Evolutionary conservation across 2,329 filamentous ascomycete genomes (phyloP).

Genomic region (Calonectria pteridis): DNA sequence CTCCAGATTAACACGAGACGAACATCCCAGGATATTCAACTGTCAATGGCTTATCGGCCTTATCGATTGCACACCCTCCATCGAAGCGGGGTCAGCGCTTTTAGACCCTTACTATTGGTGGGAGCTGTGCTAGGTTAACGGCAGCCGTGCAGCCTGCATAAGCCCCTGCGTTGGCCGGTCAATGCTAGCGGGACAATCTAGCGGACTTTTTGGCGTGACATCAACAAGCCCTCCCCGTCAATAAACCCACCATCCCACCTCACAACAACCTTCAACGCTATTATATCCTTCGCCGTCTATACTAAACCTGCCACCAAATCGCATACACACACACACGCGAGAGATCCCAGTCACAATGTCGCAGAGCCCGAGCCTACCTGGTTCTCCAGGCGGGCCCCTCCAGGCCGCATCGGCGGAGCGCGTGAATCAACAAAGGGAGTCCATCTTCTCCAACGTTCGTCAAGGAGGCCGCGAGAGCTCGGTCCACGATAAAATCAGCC

Average conservation of each 20-base stretch:
- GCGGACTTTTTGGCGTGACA: constrained; percentile 34
- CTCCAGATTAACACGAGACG: constrained; percentile 29
- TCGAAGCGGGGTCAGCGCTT: constrained; percentile 36
- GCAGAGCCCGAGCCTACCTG: constrained; percentile 60
- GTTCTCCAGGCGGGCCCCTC: constrained; percentile 69
- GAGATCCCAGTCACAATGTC: constrained; percentile 31
- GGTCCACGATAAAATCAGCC: constrained; percentile 76
- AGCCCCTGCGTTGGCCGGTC: not conserved
- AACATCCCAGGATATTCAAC: constrained; percentile 33
- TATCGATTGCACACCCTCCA: constrained; percentile 36
- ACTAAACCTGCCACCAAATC: constrained; percentile 1
- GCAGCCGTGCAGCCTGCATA: constrained; percentile 20
- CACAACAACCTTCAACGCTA: constrained; percentile 30
- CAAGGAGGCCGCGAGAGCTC: constrained; percentile 66
- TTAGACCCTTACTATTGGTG: constrained; percentile 34
- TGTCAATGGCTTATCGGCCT: constrained; percentile 41
- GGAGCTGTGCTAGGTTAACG: constrained; percentile 23
- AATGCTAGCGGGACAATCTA: too few relatives aligned
- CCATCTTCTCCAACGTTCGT: constrained; percentile 52
- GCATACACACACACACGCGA: not conserved
- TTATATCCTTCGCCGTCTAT: constrained; percentile 22
- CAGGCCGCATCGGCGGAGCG: constrained; percentile 74
- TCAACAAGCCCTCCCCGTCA: constrained; percentile 31
- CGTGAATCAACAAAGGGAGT: constrained; percentile 63
- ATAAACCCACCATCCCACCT: constrained; percentile 25